A percentile compares a stretch with the other conserved stretches of the same genome.
These are phyloP conservation scores for Camelina sativa DNA, from an alignment of 345 rosid species.

Conservation along the genomic window DNA sequence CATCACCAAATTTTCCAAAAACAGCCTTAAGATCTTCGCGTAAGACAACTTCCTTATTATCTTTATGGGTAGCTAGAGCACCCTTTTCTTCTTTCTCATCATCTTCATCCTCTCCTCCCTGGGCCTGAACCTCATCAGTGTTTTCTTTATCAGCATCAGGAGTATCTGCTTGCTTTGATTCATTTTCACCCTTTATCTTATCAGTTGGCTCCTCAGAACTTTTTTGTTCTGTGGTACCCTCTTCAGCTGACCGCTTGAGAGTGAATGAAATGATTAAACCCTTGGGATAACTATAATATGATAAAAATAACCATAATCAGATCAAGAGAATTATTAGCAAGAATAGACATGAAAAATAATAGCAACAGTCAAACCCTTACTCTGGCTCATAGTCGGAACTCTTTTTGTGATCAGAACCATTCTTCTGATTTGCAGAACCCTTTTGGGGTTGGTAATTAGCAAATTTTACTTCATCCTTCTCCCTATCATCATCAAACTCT, in stretches of 20 bases:
- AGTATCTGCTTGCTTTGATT: conserved; percentile 48
- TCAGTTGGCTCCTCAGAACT: conserved; percentile 43
- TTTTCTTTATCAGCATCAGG: conserved; percentile 45
- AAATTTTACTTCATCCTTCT: conserved; percentile 52
- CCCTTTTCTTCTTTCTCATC: conserved; percentile 57
- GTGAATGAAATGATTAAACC: conserved; percentile 86
- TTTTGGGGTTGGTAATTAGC: conserved; percentile 48
- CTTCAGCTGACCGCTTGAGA: conserved; percentile 58
- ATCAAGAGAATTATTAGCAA: conserved; percentile 17
- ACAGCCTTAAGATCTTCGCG: conserved; percentile 91
- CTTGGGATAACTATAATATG: conserved; percentile 70
- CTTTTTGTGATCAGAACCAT: conserved; percentile 49
- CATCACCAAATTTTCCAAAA: conserved; percentile 73
- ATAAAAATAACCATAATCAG: conserved; percentile 26
- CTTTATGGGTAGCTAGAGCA: conserved; percentile 52
- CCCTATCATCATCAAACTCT: conserved; percentile 82
- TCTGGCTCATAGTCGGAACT: conserved; percentile 51
- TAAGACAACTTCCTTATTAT: conserved; percentile 70
- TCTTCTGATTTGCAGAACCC: conserved; percentile 57
- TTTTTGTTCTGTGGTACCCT: conserved; percentile 47
- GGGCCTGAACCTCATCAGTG: conserved; percentile 50
- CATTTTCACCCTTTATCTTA: conserved; percentile 39
- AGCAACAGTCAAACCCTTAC: conserved; percentile 47
- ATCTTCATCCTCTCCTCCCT: conserved; percentile 44
- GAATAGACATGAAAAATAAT: not conserved